Base-by-base conservation (phyloP, 371 early-diverging fungal species). In the Rhizopus sp. region DNA sequence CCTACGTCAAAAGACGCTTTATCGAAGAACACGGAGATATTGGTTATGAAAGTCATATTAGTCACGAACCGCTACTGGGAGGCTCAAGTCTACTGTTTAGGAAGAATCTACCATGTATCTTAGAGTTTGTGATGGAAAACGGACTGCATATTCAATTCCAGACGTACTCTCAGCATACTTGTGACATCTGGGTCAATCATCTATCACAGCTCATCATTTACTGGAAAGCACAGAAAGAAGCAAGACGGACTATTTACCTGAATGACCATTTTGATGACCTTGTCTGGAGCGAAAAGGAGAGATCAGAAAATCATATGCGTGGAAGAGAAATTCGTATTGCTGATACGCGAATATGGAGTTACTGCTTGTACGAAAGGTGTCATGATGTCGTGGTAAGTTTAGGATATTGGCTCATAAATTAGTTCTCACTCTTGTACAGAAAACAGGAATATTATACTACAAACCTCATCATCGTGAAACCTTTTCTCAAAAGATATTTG, bases 341-440 rank as follows among this genome's bases (percentile, higher is more conserved):
- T 10, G 77, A 81, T 41, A 78, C 83, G 1, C 72, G 73, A 5
- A 69, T 83, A 4, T 86, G 86, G 86, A 83, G 79, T 35, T 71
- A 72, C 55, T 86, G 86, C 53, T 33, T 72, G 3, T 74, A 64
- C 53, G 70, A 73, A 7, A 65, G 66, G 59, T 74, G 77, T 38
- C 70, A 69, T 17, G 74, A 73, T 62, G 57, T 73, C 29, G 74
- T 63, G 56, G 73, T 75, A 72, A 46, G 59, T 51, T 10, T 33
- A 0, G 13, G 16, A 48, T 35, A 1, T 7, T 31, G 12, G 38
- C 31, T 41, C 29, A 31, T 30, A 49, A 40, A 23, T 9, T 8
- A 5, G 16, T 33, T 15, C n/a, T 40, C 8, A 48, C 10, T 33
- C 30, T 56, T 39, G 23, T 47, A 51, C 9, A 83, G 83, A 86